Evolutionary conservation across 129 eudicot species (phyloP), one percentile per base, ranked within the genome.

Genomic region (Centella asiatica): DNA sequence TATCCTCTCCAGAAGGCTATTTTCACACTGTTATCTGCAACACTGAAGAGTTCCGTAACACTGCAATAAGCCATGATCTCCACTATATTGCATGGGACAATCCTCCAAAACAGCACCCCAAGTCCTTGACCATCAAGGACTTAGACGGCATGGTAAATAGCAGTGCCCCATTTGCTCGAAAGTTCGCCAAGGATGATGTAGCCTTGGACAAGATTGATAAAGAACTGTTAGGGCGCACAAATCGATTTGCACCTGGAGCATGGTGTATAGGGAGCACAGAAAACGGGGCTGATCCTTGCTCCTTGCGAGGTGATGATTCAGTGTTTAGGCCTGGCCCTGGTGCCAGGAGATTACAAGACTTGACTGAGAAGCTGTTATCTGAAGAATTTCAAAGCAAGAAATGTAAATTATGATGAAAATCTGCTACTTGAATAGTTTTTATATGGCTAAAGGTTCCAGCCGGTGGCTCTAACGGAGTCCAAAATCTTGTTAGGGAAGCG

Each of bases 71-170:
- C 37, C 99, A 92, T 24, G 99, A 92, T 68, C 96, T 92, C 58
- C 99, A 92, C 70, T 92, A 92, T 53, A 92, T 92, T 22, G 99
- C 99, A 4, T 92, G 99, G 99, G 99, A 92, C 74, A 73, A 27
- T 34, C 99, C 99, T 59, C 99, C 99, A 4, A 92, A 85, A 67
- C 99, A 92, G 72, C 99, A 92, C 73, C 99, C 99, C 45, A 77
- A 81, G 11, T 85, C 72, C 42, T 44, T 92, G 32, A 75, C 95
- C 2, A 70, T 92, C 31, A 87, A 84, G 55, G 96, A 92, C 72
- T 92, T 78, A 18, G 68, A 60, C n/a, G 80, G 76, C 19, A 92
- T 92, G 99, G 84, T 92, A 24, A 87, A 92, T 69, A 92, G 99
- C 69, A 81, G 96, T 34, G 95, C 96, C 0, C 80, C 87, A 0